These are phyloP conservation scores for Aspergillus cristatus DNA, from an alignment of 495 filamentous ascomycete species.

Conservation along the genomic window DNA sequence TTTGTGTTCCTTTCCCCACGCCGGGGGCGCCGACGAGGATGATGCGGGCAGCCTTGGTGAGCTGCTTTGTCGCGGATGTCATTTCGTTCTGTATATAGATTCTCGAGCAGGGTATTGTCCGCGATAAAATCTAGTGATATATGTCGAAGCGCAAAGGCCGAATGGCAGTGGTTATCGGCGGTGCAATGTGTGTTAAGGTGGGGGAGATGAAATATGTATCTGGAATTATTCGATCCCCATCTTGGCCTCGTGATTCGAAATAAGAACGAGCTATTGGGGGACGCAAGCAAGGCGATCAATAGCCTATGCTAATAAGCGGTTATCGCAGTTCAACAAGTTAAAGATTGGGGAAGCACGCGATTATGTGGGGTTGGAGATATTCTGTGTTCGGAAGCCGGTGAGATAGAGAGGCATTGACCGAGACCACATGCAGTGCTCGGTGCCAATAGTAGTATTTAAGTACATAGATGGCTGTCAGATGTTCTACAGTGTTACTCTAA, in stretches of 20 bases:
- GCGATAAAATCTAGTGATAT: too few relatives aligned
- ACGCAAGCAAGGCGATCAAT: not conserved
- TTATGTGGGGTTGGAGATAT: conserved; percentile 17
- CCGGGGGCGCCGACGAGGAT: conserved; percentile 95
- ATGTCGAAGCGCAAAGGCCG: not conserved
- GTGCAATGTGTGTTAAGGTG: too few relatives aligned
- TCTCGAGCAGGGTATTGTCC: too few relatives aligned
- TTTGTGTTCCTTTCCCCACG: conserved; percentile 88
- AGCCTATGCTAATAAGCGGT: too few relatives aligned
- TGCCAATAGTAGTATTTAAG: too few relatives aligned
- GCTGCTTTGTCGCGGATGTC: conserved; percentile 33
- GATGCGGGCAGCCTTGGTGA: conserved; percentile 77
- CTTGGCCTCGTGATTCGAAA: too few relatives aligned
- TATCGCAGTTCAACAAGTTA: too few relatives aligned
- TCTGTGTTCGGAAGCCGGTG: conserved; percentile 31
- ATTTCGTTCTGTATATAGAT: conserved; percentile 14
- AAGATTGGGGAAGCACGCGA: conserved; percentile 12
- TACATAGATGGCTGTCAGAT: too few relatives aligned
- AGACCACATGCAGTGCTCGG: too few relatives aligned
- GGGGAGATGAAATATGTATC: too few relatives aligned
- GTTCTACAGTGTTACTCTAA: too few relatives aligned
- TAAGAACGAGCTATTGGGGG: too few relatives aligned
- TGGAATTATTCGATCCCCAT: conserved; percentile 5
- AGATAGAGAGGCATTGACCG: conserved; percentile 14
- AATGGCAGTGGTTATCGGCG: not conserved